Base-by-base conservation (phyloP, 805 yeast genomes). In the Yamadazyma paraphyllophila region DNA sequence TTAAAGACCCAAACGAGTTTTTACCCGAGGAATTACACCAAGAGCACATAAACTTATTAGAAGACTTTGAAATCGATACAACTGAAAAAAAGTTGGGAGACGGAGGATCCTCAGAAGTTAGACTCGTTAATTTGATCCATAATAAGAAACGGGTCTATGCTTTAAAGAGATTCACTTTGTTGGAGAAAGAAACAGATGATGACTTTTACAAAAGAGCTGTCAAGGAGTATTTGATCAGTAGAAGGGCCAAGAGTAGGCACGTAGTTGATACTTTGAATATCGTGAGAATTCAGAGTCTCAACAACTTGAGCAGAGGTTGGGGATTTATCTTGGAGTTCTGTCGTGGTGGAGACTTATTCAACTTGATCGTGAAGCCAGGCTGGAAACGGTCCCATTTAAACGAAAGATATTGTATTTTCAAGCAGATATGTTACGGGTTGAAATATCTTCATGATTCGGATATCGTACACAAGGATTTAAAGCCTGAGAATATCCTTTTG, bases 41-140 rank as follows among this genome's bases (percentile, higher is more conserved):
- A 57, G 62, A 63, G 1, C 69, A 71, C 44, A 63, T 71, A 2
- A 71, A 73, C 36, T 62, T 87, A 47, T 69, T 74, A 26, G 84
- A 82, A 37, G 79, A 77, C 45, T 86, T 79, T 56, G 78, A 73
- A 35, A 64, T 69, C 31, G 76, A 70, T 42, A 69, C 57, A 16
- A 47, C 56, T 34, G 62, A 69, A 17, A 74, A 75, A 44, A 77
- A 74, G 39, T 61, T 86, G 41, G 94, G 91, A 2, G 78, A 76
- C 45, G 94, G 95, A 39, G 91, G 91, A 2, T 78, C 86, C 2
- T 78, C 88, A 4, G 77, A 78, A 40, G 90, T 86, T 15, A 69
- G 83, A 44, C 56, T 68, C 41, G 65, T 72, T 41, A 62, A 65
- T 45, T 63, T 70, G 24, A 46, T 57, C 14, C 45, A 59, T 36